Evolutionary conservation across 805 yeast genomes (phyloP).

Genomic region (Starmerella vitae): DNA sequence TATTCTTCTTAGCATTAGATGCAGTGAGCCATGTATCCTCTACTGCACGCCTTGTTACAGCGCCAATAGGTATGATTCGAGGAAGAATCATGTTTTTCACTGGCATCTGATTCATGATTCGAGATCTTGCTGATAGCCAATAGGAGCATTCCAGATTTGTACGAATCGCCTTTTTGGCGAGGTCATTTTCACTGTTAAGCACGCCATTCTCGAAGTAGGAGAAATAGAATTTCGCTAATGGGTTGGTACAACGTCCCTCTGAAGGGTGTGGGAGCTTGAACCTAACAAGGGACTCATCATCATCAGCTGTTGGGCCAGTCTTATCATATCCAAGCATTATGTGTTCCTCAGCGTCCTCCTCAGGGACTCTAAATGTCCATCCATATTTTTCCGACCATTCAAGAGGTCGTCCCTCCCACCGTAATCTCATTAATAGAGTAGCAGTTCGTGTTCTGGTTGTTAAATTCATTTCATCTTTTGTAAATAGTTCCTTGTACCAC

Average conservation of each 20-base stretch:
- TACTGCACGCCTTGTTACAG: slow-evolving; percentile 89
- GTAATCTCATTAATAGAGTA: slow-evolving; percentile 58
- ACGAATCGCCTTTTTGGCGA: slow-evolving; percentile 66
- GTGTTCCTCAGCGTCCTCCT: slow-evolving; percentile 25
- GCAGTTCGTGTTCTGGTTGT: slow-evolving; percentile 63
- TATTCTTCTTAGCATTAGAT: slow-evolving; percentile 69
- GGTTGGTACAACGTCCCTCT: slow-evolving; percentile 64
- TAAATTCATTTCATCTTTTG: slow-evolving; percentile 36
- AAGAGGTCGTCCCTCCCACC: slow-evolving; percentile 78
- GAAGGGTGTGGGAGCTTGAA: slow-evolving; percentile 83
- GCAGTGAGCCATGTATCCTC: slow-evolving; percentile 98
- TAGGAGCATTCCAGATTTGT: slow-evolving; percentile 71
- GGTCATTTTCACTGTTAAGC: slow-evolving; percentile 52
- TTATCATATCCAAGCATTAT: slow-evolving; percentile 29
- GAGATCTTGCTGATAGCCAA: slow-evolving; percentile 82
- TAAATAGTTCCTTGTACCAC: slow-evolving; percentile 63
- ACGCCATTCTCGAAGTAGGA: slow-evolving; percentile 60
- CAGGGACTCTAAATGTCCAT: slow-evolving; percentile 68
- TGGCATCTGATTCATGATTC: slow-evolving; percentile 76
- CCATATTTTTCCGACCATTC: slow-evolving; percentile 69
- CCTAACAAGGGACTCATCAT: slow-evolving; percentile 12
- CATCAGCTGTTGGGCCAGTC: no score
- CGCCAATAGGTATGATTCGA: slow-evolving; percentile 81
- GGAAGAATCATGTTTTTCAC: slow-evolving; percentile 79
- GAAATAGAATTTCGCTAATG: slow-evolving; percentile 65